A percentile compares a stretch with the other conserved stretches of the same genome.
Evolutionary conservation across 1,284 basidiomycete species (phyloP).

Genomic region (Cryptococcus sp.): DNA sequence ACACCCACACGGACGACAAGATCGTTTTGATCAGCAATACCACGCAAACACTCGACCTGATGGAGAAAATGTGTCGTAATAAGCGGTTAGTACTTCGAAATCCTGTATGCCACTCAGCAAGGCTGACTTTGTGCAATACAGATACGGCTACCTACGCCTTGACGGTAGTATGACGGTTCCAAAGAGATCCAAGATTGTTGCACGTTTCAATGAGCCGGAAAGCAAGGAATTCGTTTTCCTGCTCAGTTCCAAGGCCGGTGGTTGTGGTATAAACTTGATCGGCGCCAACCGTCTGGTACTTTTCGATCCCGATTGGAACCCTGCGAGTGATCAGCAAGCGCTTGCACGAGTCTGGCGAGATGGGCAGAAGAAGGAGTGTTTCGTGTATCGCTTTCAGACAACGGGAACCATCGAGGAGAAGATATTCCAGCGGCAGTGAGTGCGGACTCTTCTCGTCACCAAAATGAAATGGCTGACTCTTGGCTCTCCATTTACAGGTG

Average conservation of each 20-base stretch:
- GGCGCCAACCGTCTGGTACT: conserved; percentile 94
- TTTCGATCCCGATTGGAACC: conserved; percentile 99
- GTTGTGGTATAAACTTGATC: conserved; percentile 97
- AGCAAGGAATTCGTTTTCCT: conserved; percentile 95
- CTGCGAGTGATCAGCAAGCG: conserved; percentile 97
- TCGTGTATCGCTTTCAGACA: conserved; percentile 96
- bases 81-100: conserved; percentile 65
- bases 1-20: conserved; percentile 84
- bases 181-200: conserved; percentile 96
- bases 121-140: conserved; percentile 44
- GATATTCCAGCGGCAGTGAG: conserved; percentile 85
- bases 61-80: conserved; percentile 79
- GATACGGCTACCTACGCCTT: conserved; percentile 88
- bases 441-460: neutral
- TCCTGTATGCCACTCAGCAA: neutral
- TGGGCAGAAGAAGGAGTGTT: conserved; percentile 99
- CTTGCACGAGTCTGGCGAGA: conserved; percentile 99
- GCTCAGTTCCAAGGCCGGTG: conserved; percentile 94
- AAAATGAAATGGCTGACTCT: neutral
- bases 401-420: conserved; percentile 99
- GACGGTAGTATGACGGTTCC: conserved; percentile 92
- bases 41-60: conserved; percentile 93
- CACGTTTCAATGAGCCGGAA: conserved; percentile 94
- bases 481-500: conserved; percentile 55
- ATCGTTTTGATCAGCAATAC: conserved; percentile 99